Base-by-base conservation (phyloP, 192 early-diverging fungal genomes). In the Lunasporangiospora selenospora region DNA sequence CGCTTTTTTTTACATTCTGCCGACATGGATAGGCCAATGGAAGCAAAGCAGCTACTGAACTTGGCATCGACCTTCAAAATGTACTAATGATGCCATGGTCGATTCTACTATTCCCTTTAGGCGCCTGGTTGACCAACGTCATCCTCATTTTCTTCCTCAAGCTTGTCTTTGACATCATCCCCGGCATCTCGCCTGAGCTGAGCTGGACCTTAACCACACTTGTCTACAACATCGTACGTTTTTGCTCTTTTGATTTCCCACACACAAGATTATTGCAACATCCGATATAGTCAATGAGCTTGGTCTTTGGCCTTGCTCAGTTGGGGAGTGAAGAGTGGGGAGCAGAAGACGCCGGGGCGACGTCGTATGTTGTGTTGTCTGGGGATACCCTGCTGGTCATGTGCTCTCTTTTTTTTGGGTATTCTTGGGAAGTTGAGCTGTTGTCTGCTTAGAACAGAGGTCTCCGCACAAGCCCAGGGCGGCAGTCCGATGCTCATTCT, bases 201-300 rank as follows among this genome's bases (percentile, higher is more conserved):
- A 90, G 95, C 64, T 99, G 97, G 97, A 99, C 97, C 6, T 78
- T 99, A 40, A 99, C 96, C 27, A 97, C 94, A 55, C 83, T 98
- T 40, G 77, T 82, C 27, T 99, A 93, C 84, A 95, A 95, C 69
- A 75, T 89, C 50, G 95, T 95, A 83, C 39, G 81, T 77, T n/a
- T n/a, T 21, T 49, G 12, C 21, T 29, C 11, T 11, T 30, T 29
- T 56, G 10, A n/a, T n/a, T n/a, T n/a, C n/a, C n/a, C n/a, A n/a
- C n/a, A n/a, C n/a, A n/a, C n/a, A n/a, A n/a, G n/a, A n/a, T n/a
- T n/a, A n/a, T n/a, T n/a, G n/a, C n/a, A n/a, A n/a, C n/a, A n/a
- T n/a, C n/a, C n/a, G n/a, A n/a, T n/a, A n/a, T n/a, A n/a, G n/a
- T n/a, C n/a, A n/a, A n/a, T n/a, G n/a, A n/a, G n/a, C n/a, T n/a